Conservation (phyloP, 768 basidiomycete genomes). For the Termitomyces sp. region DNA sequence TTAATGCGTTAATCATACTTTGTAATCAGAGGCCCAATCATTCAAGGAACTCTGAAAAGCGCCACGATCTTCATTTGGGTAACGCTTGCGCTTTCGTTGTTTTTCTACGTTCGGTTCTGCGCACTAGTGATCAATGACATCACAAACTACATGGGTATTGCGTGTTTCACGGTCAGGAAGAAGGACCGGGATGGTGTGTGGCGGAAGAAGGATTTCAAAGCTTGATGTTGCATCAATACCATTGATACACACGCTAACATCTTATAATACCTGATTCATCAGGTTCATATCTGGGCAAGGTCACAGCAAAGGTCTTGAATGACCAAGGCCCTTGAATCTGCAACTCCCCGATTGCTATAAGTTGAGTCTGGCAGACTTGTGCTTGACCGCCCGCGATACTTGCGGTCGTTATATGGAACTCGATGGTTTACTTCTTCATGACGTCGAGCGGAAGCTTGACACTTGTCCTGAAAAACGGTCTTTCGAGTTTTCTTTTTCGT, state of each 20-base stretch:
- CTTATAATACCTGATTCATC: not conserved
- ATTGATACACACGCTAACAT: not conserved
- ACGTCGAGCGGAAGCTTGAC: not conserved
- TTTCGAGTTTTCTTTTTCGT: not conserved
- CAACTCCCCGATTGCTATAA: too few species aligned
- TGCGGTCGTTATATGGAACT: too few species aligned
- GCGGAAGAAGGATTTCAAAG: conserved; percentile 25
- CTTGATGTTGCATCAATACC: not conserved
- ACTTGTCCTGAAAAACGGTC: too few species aligned
- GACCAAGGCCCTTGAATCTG: too few species aligned
- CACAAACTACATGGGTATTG: conserved; percentile 89
- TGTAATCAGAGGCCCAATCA: conserved; percentile 50
- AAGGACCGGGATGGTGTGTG: conserved; percentile 69
- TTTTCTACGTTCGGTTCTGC: conserved; percentile 75
- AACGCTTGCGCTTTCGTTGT: conserved; percentile 43
- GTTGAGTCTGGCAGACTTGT: conserved; percentile 1
- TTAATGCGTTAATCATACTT: not conserved
- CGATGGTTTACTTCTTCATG: conserved; percentile 12
- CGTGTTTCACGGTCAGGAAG: conserved; percentile 90
- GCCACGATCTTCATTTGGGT: conserved; percentile 61
- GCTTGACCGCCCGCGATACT: not conserved
- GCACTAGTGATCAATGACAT: conserved; percentile 79
- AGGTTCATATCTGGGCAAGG: too few species aligned
- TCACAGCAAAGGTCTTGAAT: too few species aligned
- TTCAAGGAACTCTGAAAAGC: conserved; percentile 61